Evolutionary conservation across 768 basidiomycete genomes (phyloP).

Genomic region (Collybia sordida): DNA sequence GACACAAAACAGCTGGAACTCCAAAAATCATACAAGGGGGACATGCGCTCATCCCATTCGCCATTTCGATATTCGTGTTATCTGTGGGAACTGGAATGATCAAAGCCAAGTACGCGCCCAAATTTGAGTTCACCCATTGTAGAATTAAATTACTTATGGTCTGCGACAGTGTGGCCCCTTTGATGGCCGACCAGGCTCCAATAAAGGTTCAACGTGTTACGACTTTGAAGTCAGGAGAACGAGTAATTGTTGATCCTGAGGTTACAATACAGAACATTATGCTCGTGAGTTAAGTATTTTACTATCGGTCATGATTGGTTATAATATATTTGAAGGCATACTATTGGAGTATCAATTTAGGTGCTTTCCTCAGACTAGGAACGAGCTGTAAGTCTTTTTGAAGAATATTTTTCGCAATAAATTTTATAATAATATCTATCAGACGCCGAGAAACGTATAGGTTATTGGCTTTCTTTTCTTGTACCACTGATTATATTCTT

Average conservation of each 20-base stretch:
- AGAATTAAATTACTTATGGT: no score
- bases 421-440: not conserved
- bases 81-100: conserved; percentile 11
- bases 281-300: conserved; percentile 4
- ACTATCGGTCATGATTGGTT: not conserved
- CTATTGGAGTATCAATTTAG: conserved; percentile 16
- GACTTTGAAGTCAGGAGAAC: conserved; percentile 11
- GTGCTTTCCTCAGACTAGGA: conserved; percentile 14
- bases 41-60: conserved; percentile 11
- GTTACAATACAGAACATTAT: conserved; percentile 16
- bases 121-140: not conserved
- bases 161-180: conserved; percentile 11
- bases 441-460: conserved; percentile 18
- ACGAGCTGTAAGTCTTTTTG: conserved; percentile 8
- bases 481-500: conserved; percentile 25
- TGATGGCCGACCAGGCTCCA: conserved; percentile 16
- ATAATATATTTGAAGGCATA: conserved; percentile 6
- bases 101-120: conserved; percentile 11
- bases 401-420: not conserved
- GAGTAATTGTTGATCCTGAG: conserved; percentile 16
- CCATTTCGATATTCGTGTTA: conserved; percentile 11
- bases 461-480: conserved; percentile 24
- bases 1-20: conserved; percentile 2
- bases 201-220: conserved; percentile 8
- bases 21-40: conserved; percentile 14